Conservation (phyloP, 352 stramenopile genomes). For the Globisporangium megalacanthum region DNA sequence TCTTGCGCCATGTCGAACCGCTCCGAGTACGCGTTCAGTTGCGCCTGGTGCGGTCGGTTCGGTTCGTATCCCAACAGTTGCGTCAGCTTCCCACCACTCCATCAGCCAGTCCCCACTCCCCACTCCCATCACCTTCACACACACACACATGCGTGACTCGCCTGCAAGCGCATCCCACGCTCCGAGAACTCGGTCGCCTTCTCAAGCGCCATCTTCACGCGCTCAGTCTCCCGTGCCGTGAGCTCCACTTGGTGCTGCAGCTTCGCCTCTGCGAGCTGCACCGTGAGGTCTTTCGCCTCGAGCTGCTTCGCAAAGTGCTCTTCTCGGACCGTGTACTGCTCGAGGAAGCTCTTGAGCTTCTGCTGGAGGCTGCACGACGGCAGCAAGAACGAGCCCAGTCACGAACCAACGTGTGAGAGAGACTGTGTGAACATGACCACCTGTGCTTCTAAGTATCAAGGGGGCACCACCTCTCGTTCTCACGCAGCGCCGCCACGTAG, state of each 20-base stretch:
- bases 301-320: conserved; percentile 83
- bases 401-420: conserved; percentile 11
- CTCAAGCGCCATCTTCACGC: conserved; percentile 70
- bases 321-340: conserved; percentile 74
- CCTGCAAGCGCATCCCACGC: conserved; percentile 67
- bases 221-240: conserved; percentile 59
- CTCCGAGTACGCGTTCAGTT: conserved; percentile 80
- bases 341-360: conserved; percentile 79
- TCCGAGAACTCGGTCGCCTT: conserved; percentile 81
- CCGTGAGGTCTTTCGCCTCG: conserved; percentile 74
- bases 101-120: no score
- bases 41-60: conserved; percentile 17
- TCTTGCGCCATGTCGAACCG: conserved; percentile 85
- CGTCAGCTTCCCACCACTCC: no score
- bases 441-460: no score
- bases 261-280: conserved; percentile 80
- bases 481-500: conserved; percentile 77
- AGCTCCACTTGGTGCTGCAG: conserved; percentile 75
- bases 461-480: conserved; percentile 60
- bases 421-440: neutral
- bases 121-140: neutral
- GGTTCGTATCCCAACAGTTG: no score
- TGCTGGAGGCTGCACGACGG: conserved; percentile 40
- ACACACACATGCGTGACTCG: conserved; percentile 5
- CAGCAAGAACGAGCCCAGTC: no score